A percentile compares a stretch with the other conserved stretches of the same genome.
These are phyloP conservation scores for Plasmopara viticola DNA, from an alignment of 352 stramenopile genomes.

Conservation along the genomic window DNA sequence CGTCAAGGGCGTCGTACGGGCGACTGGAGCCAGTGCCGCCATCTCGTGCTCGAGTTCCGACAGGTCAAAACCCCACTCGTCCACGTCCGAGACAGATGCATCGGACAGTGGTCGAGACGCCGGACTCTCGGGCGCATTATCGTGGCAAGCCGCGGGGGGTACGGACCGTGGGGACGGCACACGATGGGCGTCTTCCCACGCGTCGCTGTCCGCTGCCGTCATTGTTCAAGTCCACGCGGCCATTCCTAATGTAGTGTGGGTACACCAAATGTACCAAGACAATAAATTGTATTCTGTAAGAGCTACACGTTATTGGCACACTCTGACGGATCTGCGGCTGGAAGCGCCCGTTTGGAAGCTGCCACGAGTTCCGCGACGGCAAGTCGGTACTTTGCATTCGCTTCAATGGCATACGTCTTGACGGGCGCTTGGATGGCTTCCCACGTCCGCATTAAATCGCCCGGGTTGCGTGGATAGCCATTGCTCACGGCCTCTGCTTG, in stretches of 20 bases:
- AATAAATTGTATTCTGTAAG: too few relatives aligned
- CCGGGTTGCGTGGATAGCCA: constrained; percentile 28
- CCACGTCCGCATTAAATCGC: constrained; percentile 64
- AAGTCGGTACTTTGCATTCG: constrained; percentile 57
- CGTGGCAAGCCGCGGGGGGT: not conserved
- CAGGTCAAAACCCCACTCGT: constrained; percentile 31
- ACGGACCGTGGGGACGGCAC: not conserved
- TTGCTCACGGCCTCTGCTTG: constrained; percentile 43
- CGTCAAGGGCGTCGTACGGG: constrained; percentile 4
- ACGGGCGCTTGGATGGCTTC: constrained; percentile 60
- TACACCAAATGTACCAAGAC: too few relatives aligned
- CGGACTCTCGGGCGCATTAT: constrained; percentile 10
- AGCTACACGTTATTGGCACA: too few relatives aligned
- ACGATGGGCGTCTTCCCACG: constrained; percentile 36
- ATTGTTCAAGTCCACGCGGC: constrained; percentile 2
- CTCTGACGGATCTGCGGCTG: constrained; percentile 1
- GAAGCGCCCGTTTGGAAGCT: constrained; percentile 27
- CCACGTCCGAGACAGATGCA: constrained; percentile 7
- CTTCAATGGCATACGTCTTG: constrained; percentile 69
- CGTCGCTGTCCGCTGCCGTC: constrained; percentile 16
- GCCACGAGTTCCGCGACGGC: constrained; percentile 42
- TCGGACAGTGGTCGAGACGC: not conserved
- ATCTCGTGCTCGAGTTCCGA: constrained; percentile 38
- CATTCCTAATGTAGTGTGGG: too few relatives aligned
- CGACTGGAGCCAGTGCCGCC: constrained; percentile 17